These are phyloP conservation scores for Starmera amethionina DNA, from an alignment of 805 yeast species.

Conservation along the genomic window DNA sequence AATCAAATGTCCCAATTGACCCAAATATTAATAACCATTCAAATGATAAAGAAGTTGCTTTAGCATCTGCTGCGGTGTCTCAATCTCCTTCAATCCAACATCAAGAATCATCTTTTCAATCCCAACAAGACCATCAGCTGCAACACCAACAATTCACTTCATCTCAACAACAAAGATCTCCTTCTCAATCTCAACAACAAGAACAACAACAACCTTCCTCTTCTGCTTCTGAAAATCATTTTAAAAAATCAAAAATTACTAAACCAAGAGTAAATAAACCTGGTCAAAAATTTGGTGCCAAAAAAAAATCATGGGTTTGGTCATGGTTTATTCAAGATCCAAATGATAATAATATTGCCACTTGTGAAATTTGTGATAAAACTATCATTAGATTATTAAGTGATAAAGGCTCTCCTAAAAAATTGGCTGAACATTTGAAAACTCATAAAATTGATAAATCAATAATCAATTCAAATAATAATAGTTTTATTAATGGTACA, in stretches of 20 bases:
- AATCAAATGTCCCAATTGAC: slow-evolving; percentile 1
- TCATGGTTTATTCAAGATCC: slow-evolving; percentile 47
- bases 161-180: background rate
- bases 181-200: background rate
- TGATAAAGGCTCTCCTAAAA: slow-evolving; percentile 53
- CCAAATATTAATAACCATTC: background rate
- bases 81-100: background rate
- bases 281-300: slow-evolving; percentile 50
- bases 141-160: background rate
- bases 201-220: background rate
- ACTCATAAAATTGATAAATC: slow-evolving; percentile 39
- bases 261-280: slow-evolving; percentile 32
- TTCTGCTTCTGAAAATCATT: background rate
- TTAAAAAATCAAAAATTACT: slow-evolving; percentile 2
- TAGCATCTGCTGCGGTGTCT: background rate
- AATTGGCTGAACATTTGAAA: slow-evolving; percentile 44
- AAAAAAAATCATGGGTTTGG: slow-evolving; percentile 57
- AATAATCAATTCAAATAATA: slow-evolving; percentile 30
- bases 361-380: slow-evolving; percentile 45
- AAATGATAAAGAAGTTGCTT: background rate
- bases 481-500: slow-evolving; percentile 28
- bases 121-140: background rate
- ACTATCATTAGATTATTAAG: slow-evolving; percentile 35
- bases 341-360: slow-evolving; percentile 37
- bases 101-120: background rate